Evolutionary conservation across 352 stramenopile species (phyloP).

Genomic region (Achlya hypogyna): DNA sequence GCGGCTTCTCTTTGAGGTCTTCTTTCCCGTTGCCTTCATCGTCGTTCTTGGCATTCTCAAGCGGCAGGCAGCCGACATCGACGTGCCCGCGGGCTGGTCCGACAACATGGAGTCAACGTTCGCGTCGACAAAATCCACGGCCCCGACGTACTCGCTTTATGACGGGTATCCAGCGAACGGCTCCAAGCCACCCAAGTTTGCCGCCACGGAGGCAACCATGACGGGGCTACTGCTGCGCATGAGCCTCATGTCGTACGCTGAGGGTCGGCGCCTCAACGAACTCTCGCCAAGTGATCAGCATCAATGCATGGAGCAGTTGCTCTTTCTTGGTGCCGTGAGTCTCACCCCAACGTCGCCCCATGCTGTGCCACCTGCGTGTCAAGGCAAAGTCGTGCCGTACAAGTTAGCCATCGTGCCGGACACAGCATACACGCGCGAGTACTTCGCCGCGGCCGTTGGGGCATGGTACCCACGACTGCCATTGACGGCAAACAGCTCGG

Average conservation of each 20-base stretch:
- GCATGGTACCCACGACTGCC: constrained; percentile 51
- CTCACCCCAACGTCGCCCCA: constrained; percentile 29
- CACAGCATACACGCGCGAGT: constrained; percentile 52
- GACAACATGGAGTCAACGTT: constrained; percentile 7
- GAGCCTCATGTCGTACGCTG: background rate
- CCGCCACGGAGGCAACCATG: constrained; percentile 23
- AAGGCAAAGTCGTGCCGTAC: constrained; percentile 43
- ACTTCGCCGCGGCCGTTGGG: constrained; percentile 37
- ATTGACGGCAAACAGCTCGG: background rate
- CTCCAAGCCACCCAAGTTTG: constrained; percentile 31
- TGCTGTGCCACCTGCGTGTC: constrained; percentile 36
- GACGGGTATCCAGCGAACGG: background rate
- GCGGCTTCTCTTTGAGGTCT: constrained; percentile 35
- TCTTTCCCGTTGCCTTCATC: constrained; percentile 55
- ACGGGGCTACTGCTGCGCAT: constrained; percentile 7
- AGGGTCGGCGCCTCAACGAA: background rate
- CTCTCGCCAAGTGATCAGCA: background rate
- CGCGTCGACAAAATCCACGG: background rate
- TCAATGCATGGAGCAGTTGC: background rate
- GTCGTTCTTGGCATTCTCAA: constrained; percentile 29
- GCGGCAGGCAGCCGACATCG: background rate
- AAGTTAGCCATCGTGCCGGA: constrained; percentile 67
- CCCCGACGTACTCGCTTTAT: background rate
- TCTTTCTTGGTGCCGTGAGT: constrained; percentile 36
- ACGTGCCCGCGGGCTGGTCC: background rate